Evolutionary conservation across 2,329 filamentous ascomycete genomes (phyloP), one percentile per base, ranked within the genome.

Genomic region (Xylaria sp.): DNA sequence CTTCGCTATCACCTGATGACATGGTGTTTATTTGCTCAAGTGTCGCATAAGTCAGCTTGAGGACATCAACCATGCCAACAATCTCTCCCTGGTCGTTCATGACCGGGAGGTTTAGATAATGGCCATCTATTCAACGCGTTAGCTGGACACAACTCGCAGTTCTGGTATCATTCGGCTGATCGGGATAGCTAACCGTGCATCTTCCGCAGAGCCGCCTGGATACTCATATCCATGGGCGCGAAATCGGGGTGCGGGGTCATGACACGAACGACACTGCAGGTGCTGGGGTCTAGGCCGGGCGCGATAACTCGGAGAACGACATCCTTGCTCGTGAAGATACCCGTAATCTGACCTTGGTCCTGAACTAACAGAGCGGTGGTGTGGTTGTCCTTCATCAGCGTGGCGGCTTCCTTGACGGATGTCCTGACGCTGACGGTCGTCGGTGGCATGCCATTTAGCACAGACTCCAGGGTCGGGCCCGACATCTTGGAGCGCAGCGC

Each of bases 211-310:
- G 94, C 94, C 64, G 93, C 91, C 77, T 99, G 94, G 69, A 99
- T 97, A 74, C 88, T 97, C 94, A 99, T 97, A 73, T 97, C 93
- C 78, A 96, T 91, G 24, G 94, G 92, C 52, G 94, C 94, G 82
- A 99, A 99, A 74, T 99, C 94, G 6, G 94, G 94, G 71, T 99
- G 94, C 61, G 94, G 94, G 29, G 94, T 99, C 94, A 99, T 99
- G 63, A 99, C 94, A 66, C 94, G 88, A 62, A 99, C 93, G 57
- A 99, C 94, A 71, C 93, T 97, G 82, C 94, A 99, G 68, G 89
- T 97, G 56, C 86, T 83, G 42, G 94, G 94, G 72, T 99, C 94
- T 55, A 99, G 82, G 17, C 94, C 94, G 45, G 94, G 94, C 50
- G 94, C 94, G 76, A 99, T 99, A 56, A 99, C 94, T 73, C 94